Conservation (phyloP, 345 rosid genomes). For the Citrus australasica region DNA sequence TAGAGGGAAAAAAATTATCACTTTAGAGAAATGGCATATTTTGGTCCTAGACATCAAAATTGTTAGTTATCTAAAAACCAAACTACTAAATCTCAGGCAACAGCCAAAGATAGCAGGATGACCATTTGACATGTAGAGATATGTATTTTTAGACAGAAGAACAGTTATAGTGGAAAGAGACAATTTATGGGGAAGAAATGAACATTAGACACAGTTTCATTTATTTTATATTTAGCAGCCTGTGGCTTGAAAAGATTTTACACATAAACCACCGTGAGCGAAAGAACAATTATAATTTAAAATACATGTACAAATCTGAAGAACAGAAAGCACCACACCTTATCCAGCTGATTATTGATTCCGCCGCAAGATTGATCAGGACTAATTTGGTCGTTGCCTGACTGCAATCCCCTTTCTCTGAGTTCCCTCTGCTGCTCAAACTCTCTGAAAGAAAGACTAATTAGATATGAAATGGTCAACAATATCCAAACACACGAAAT, state of each 20-base stretch:
- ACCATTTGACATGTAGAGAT: background rate
- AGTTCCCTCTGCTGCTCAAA: constrained; percentile 96
- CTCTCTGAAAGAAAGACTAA: constrained; percentile 51
- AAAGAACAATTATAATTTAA: background rate
- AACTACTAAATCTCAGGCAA: background rate
- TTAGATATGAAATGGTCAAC: constrained; percentile 11
- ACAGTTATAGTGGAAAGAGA: background rate
- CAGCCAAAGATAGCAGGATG: background rate
- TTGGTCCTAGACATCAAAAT: background rate
- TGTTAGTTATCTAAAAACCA: background rate
- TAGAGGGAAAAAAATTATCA: background rate
- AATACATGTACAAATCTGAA: constrained; percentile 1
- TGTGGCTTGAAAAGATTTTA: background rate
- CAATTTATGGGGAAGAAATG: background rate
- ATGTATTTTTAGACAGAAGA: background rate
- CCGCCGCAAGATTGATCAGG: constrained; percentile 54
- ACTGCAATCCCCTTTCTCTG: constrained; percentile 75
- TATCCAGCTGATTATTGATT: constrained; percentile 52
- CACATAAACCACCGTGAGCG: background rate
- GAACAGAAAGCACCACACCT: constrained; percentile 40
- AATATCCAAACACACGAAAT: constrained; percentile 12
- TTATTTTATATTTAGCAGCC: background rate
- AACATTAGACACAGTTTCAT: background rate
- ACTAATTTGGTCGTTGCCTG: constrained; percentile 50
- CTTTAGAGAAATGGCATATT: background rate